Conservation (phyloP, 2,329 filamentous ascomycete genomes). For the Cytospora piceae region DNA sequence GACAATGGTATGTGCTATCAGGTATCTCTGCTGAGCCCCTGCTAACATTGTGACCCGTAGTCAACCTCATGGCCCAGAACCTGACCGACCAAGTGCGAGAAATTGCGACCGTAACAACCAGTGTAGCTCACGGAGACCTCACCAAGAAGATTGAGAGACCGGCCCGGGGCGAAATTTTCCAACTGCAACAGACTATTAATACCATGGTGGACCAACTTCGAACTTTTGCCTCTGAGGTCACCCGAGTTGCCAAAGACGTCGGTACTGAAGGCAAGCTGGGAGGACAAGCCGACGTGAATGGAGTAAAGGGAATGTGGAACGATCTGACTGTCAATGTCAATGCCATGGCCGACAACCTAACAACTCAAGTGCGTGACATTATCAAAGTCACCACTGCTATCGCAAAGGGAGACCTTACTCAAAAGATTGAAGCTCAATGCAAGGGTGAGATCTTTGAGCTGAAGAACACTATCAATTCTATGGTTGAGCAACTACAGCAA, state of each 20-base stretch:
- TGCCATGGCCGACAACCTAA: slow-evolving; percentile 86
- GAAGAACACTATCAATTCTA: slow-evolving; percentile 98
- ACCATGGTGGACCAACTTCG: slow-evolving; percentile 87
- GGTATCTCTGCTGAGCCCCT: slow-evolving; percentile 1
- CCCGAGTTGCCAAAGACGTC: slow-evolving; percentile 80
- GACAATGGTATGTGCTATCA: slow-evolving; percentile 65
- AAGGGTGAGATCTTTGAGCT: slow-evolving; percentile 91
- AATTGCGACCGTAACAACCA: slow-evolving; percentile 82
- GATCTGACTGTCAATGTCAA: slow-evolving; percentile 85
- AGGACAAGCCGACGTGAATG: slow-evolving; percentile 81
- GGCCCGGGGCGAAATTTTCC: slow-evolving; percentile 79
- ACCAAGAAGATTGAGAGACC: slow-evolving; percentile 84
- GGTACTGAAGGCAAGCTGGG: slow-evolving; percentile 83
- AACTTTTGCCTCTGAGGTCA: slow-evolving; percentile 84
- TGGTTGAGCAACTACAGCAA: slow-evolving; percentile 97
- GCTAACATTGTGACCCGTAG: slow-evolving; percentile 46
- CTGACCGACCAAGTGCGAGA: slow-evolving; percentile 83
- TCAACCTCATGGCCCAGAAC: slow-evolving; percentile 84
- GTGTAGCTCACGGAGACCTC: slow-evolving; percentile 80
- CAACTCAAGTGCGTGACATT: slow-evolving; percentile 91
- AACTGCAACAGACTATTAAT: slow-evolving; percentile 84
- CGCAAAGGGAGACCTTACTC: slow-evolving; percentile 86
- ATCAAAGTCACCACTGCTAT: slow-evolving; percentile 77
- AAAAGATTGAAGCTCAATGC: slow-evolving; percentile 93
- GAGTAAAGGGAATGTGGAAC: slow-evolving; percentile 88